Percentiles rank a stretch among this genome's conserved stretches.
These are phyloP conservation scores for Juglanconis oblonga DNA, from an alignment of 2,329 filamentous ascomycete species.

Conservation along the genomic window DNA sequence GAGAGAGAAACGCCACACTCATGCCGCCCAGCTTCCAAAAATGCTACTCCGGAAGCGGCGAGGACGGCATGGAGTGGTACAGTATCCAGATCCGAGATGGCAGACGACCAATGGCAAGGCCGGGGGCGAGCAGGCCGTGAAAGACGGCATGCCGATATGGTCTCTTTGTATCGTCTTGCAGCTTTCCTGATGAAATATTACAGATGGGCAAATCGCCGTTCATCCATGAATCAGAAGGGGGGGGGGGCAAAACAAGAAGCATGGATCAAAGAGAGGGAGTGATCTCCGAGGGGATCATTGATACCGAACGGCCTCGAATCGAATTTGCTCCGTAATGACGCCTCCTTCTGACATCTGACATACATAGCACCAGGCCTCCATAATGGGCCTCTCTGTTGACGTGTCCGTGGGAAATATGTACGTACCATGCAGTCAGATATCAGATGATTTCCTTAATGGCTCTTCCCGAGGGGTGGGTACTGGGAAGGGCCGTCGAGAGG, in stretches of 20 bases:
- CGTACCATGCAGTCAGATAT: slow-evolving; percentile 19
- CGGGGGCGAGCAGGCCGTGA: not conserved
- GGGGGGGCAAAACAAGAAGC: not conserved
- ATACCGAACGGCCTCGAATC: not conserved
- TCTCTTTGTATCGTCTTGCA: slow-evolving; percentile 4
- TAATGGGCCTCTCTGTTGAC: slow-evolving; percentile 19
- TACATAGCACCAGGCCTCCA: slow-evolving; percentile 15
- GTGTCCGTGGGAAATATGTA: slow-evolving; percentile 16
- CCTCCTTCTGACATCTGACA: too few relatives aligned
- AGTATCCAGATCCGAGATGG: not conserved
- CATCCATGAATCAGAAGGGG: not conserved
- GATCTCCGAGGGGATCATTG: not conserved
- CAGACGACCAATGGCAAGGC: not conserved
- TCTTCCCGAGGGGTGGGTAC: slow-evolving; percentile 12
- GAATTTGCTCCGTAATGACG: not conserved
- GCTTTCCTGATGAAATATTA: slow-evolving; percentile 6
- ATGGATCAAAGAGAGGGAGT: not conserved
- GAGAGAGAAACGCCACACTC: slow-evolving; percentile 4
- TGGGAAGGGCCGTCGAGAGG: not conserved
- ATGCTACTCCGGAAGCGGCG: not conserved
- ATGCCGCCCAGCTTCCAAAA: not conserved
- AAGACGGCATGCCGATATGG: slow-evolving; percentile 5
- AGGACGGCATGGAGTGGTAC: not conserved
- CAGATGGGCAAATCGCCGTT: slow-evolving; percentile 1
- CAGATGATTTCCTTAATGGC: slow-evolving; percentile 14